Percentiles rank a stretch among this genome's conserved stretches.
These are phyloP conservation scores for Oryza australiensis DNA, from an alignment of 176 grass and related monocot species.

Conservation along the genomic window DNA sequence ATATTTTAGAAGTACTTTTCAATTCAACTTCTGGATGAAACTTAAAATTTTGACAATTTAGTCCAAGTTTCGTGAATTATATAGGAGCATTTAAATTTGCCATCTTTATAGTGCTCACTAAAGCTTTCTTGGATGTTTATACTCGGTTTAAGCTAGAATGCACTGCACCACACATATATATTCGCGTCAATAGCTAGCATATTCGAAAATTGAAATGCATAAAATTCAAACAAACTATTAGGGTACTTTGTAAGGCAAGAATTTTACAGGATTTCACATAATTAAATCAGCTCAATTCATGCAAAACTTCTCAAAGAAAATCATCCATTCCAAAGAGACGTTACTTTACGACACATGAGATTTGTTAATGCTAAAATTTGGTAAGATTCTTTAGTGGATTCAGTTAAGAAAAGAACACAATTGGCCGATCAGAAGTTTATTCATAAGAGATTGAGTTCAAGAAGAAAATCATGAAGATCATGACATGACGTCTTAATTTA, in stretches of 20 bases:
- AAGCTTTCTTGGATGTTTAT: not conserved
- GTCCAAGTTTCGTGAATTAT: not conserved
- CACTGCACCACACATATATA: not conserved
- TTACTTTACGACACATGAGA: not conserved
- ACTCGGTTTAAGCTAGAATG: not conserved
- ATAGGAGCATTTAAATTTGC: not conserved
- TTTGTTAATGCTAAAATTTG: too few relatives aligned
- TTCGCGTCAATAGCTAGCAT: not conserved
- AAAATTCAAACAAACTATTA: not conserved
- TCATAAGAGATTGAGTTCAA: too few relatives aligned
- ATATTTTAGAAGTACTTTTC: not conserved
- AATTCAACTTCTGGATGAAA: not conserved
- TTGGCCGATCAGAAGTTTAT: too few relatives aligned
- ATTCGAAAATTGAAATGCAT: not conserved
- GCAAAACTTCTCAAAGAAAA: not conserved
- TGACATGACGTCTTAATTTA: too few relatives aligned
- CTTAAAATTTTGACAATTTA: not conserved
- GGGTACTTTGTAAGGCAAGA: not conserved
- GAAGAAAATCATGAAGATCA: too few relatives aligned
- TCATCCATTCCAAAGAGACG: not conserved
- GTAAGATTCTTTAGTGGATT: too few relatives aligned
- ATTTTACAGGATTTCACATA: not conserved
- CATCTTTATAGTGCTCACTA: not conserved
- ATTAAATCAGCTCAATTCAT: not conserved
- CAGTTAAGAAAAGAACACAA: too few relatives aligned